phyloP scores from a whole-genome alignment of 2,329 filamentous ascomycete species.

The Orbilia blumenaviensis region DNA sequence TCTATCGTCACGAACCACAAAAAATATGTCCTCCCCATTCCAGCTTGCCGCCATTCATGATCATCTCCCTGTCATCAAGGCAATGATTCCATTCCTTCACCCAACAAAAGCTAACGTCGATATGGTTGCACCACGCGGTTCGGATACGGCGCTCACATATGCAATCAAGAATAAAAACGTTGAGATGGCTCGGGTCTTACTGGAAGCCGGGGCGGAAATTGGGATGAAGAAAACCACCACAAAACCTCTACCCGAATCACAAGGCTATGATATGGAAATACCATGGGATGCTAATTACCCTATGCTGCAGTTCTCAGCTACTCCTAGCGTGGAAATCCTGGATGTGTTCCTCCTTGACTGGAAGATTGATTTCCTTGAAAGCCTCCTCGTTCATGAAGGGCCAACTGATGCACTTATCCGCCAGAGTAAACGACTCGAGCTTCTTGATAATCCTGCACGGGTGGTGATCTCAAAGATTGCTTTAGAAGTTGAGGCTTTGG shows the following conservation, averaged over 20 bases:
- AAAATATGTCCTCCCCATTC: neutral
- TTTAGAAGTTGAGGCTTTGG: no score
- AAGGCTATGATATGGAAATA: neutral
- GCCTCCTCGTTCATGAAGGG: neutral
- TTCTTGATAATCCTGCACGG: no score
- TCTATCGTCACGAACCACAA: neutral
- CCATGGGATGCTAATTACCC: neutral
- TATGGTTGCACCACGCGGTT: neutral
- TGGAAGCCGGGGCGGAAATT: neutral
- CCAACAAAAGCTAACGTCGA: neutral
- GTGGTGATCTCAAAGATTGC: no score
- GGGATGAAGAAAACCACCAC: no score
- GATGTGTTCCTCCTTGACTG: neutral
- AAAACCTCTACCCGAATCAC: no score
- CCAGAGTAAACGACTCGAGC: no score
- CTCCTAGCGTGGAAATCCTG: neutral
- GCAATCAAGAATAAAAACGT: conserved; percentile 20
- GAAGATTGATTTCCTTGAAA: neutral
- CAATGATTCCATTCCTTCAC: neutral
- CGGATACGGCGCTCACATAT: conserved; percentile 15
- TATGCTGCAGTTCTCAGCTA: neutral
- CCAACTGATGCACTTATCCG: neutral
- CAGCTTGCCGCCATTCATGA: conserved; percentile 4
- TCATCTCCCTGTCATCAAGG: conserved; percentile 2
- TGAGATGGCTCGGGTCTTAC: neutral